These are phyloP conservation scores for Citrus cavaleriei DNA, from an alignment of 345 rosid species.

Conservation along the genomic window DNA sequence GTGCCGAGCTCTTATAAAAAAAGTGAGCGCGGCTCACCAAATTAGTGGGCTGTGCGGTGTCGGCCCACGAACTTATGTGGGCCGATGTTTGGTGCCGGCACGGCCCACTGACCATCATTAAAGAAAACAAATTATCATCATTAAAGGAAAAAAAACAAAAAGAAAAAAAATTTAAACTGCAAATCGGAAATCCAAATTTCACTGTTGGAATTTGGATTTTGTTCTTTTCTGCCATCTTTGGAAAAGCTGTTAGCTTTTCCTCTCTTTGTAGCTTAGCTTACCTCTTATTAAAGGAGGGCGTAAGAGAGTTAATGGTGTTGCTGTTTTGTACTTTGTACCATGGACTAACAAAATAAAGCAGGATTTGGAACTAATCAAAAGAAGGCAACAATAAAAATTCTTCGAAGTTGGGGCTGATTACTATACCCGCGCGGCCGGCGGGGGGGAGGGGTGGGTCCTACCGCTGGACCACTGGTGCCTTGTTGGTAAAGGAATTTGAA, in stretches of 20 bases:
- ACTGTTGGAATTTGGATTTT: conserved; percentile 24
- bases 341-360: too few species aligned
- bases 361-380: too few species aligned
- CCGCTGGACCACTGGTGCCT: conserved; percentile 7
- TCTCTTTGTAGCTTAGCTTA: too few species aligned
- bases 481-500: too few species aligned
- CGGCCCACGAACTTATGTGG: fast-evolving
- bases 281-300: background rate
- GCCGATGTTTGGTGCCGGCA: too few species aligned
- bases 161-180: background rate
- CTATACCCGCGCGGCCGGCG: background rate
- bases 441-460: conserved; percentile 5
- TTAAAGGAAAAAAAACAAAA: too few species aligned
- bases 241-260: background rate
- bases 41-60: too few species aligned
- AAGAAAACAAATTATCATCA: background rate
- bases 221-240: conserved; percentile 13
- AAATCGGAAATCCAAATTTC: conserved; percentile 26
- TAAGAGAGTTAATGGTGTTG: background rate
- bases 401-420: too few species aligned
- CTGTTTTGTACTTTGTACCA: background rate
- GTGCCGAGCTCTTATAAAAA: too few species aligned
- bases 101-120: too few species aligned
- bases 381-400: too few species aligned
- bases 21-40: fast-evolving